Percentiles rank a stretch among this genome's conserved stretches.
Evolutionary conservation across 2,329 filamentous ascomycete genomes (phyloP).

Genomic region (Hypoxylon sp.): DNA sequence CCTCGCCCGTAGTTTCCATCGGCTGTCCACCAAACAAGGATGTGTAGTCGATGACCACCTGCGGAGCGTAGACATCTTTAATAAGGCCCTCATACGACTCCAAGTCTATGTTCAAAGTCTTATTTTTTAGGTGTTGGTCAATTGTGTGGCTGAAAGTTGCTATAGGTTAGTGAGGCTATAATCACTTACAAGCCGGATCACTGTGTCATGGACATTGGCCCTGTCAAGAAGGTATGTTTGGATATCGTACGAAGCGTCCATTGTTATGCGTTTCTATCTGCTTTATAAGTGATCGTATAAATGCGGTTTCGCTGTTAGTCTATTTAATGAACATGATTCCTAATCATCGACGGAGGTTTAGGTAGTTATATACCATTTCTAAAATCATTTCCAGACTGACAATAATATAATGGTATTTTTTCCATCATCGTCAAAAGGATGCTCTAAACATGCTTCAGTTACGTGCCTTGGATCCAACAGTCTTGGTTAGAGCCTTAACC

Average conservation of each 20-base stretch:
- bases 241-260: constrained; percentile 52
- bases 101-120: constrained; percentile 53
- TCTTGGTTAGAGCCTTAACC: constrained; percentile 2
- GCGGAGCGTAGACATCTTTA: constrained; percentile 51
- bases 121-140: neutral
- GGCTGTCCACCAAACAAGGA: constrained; percentile 52
- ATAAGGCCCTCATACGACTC: constrained; percentile 42
- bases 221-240: constrained; percentile 54
- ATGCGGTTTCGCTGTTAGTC: neutral
- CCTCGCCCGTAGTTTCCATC: constrained; percentile 34
- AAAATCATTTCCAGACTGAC: neutral
- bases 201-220: constrained; percentile 54
- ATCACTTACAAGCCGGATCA: constrained; percentile 48
- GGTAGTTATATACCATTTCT: neutral
- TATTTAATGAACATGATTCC: neutral
- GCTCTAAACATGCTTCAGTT: neutral
- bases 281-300: neutral
- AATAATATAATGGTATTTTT: neutral
- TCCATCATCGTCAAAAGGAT: neutral
- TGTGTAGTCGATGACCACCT: constrained; percentile 53
- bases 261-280: constrained; percentile 8
- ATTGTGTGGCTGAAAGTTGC: neutral
- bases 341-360: neutral
- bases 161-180: neutral
- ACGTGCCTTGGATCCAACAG: neutral